These are phyloP conservation scores for Canavalia gladiata DNA, from an alignment of 306 rosid species.

Conservation along the genomic window DNA sequence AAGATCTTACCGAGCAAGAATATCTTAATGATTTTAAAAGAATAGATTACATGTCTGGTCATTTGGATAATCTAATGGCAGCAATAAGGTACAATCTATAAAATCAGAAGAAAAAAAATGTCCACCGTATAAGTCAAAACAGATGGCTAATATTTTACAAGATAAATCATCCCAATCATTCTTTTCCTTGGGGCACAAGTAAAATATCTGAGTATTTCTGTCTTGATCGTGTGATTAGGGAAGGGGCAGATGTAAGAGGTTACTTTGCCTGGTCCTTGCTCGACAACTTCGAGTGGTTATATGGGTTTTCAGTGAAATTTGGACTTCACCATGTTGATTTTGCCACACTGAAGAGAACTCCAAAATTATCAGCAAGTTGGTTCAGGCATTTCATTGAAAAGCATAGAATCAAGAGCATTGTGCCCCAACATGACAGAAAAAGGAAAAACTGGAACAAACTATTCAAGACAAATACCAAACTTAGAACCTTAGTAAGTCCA, in stretches of 20 bases:
- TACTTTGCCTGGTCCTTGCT: slow-evolving; percentile 79
- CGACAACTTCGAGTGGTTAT: slow-evolving; percentile 69
- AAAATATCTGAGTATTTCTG: not conserved
- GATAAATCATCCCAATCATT: not conserved
- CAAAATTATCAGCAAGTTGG: slow-evolving; percentile 67
- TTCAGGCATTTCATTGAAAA: slow-evolving; percentile 60
- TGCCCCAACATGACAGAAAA: slow-evolving; percentile 6
- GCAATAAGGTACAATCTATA: slow-evolving; percentile 49
- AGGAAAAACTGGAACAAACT: slow-evolving; percentile 22
- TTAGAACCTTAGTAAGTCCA: slow-evolving; percentile 39
- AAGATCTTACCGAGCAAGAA: slow-evolving; percentile 37
- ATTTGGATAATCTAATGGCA: slow-evolving; percentile 46
- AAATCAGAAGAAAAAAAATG: not conserved
- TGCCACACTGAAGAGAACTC: slow-evolving; percentile 64
- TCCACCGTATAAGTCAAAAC: not conserved
- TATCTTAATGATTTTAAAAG: slow-evolving; percentile 49
- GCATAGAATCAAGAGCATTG: slow-evolving; percentile 30
- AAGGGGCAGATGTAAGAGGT: slow-evolving; percentile 77
- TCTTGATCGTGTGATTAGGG: slow-evolving; percentile 46
- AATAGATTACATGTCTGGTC: slow-evolving; percentile 50
- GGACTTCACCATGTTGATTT: slow-evolving; percentile 64
- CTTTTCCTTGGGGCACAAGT: not conserved
- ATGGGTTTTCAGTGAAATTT: slow-evolving; percentile 57
- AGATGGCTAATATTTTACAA: not conserved
- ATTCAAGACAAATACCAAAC: not conserved